Conservation (phyloP, 2,329 filamentous ascomycete genomes). For the Fusarium albidum region DNA sequence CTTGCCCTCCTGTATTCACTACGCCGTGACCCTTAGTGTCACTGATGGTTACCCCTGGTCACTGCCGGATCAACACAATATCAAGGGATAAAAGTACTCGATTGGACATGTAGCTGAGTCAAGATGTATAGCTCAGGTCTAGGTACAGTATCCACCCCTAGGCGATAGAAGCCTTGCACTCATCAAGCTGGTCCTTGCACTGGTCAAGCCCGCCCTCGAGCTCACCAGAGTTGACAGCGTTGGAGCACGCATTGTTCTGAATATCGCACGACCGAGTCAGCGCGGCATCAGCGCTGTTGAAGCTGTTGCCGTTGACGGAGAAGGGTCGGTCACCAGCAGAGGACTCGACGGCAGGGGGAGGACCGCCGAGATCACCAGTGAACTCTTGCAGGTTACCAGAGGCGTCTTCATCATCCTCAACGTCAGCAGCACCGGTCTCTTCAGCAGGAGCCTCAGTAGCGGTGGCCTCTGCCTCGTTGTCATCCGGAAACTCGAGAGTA, state of each 20-base stretch:
- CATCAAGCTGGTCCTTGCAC: conserved; percentile 21
- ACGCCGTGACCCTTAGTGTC: too few species aligned
- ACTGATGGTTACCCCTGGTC: too few species aligned
- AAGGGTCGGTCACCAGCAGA: conserved; percentile 52
- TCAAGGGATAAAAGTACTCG: too few species aligned
- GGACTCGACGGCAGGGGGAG: conserved; percentile 52
- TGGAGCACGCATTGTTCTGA: conserved; percentile 60
- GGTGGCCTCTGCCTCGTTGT: background rate
- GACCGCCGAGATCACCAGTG: conserved; percentile 52
- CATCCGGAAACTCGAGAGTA: too few species aligned
- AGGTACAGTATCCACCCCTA: background rate
- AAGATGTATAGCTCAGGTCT: too few species aligned
- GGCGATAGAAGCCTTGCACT: conserved; percentile 2
- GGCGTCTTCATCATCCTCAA: too few species aligned
- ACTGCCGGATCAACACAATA: too few species aligned
- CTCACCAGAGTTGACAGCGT: conserved; percentile 55
- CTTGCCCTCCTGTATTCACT: too few species aligned
- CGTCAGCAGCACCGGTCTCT: conserved; percentile 25
- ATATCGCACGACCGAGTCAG: conserved; percentile 58
- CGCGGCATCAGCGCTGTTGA: conserved; percentile 56
- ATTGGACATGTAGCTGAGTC: too few species aligned
- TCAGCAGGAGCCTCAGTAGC: conserved; percentile 8
- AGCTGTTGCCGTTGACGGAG: conserved; percentile 63
- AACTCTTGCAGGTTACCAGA: conserved; percentile 58
- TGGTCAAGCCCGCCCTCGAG: conserved; percentile 29